Base-by-base conservation (phyloP, 2,329 filamentous ascomycete genomes). In the Paecilomyces variotii region DNA sequence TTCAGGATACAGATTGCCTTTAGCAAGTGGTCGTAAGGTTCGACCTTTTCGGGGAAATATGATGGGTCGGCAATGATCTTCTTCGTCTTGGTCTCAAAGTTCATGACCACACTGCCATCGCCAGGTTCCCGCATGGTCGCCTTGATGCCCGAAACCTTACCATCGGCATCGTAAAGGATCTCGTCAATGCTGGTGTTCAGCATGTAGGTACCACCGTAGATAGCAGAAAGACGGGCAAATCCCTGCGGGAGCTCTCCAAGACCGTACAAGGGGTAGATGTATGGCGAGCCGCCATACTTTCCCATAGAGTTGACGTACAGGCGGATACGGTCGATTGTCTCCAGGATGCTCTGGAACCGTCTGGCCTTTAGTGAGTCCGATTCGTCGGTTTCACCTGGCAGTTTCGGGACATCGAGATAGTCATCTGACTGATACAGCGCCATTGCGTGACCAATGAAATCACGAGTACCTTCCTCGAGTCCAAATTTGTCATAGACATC, bases 181-280 rank as follows among this genome's bases (percentile, higher is more conserved):
- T 99, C 94, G 63, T 97, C 89, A 58, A 99, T 84, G 66, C 87
- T 86, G 67, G 94, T 96, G 82, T 97, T 97, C 70, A 99, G 87
- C 92, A 99, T 99, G 80, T 99, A 99, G 55, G 94, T 99, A 67
- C 94, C 94, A 64, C 94, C 94, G 73, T 99, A 97, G 78, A 99
- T 97, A 75, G 94, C 94, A 49, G 92, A 97, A 57, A 99, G 85
- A 76, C 94, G 92, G 63, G 94, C 94, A 70, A 99, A 99, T 60
- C 93, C 93, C 79, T 99, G 94, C 35, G 94, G 95, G 58, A 99
- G 88, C 80, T 99, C 94, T 73, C 89, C 94, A 55, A 99, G 86
- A 62, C 94, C 94, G 79, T 99, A 99, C 32, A 97, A 87, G 54
- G 94, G 95, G 82, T 99, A 99, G 80, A 99, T 97, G 82, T 97